Percentiles rank a stretch among this genome's conserved stretches.
These are phyloP conservation scores for Fusarium sp. DNA, from an alignment of 2,329 filamentous ascomycete genomes.

Conservation along the genomic window DNA sequence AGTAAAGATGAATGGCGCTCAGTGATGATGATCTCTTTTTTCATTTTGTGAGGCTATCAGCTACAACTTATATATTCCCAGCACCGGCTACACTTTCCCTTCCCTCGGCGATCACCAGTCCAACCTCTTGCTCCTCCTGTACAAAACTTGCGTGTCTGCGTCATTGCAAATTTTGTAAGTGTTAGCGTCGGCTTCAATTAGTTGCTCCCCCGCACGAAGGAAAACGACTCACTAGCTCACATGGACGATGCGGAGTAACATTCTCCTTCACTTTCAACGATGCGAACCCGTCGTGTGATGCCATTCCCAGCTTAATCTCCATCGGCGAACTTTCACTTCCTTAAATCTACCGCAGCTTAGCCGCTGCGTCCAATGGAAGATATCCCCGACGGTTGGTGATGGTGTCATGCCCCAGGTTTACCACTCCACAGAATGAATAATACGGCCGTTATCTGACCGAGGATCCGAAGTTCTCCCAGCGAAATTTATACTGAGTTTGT, in stretches of 20 bases:
- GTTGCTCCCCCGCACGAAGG: background rate
- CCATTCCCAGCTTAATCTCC: slow-evolving; percentile 25
- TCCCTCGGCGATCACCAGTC: background rate
- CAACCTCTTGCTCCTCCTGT: background rate
- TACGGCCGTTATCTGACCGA: slow-evolving; percentile 40
- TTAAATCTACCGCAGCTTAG: slow-evolving; percentile 14
- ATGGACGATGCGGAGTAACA: slow-evolving; percentile 11
- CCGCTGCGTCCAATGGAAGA: slow-evolving; percentile 3
- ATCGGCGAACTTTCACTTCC: slow-evolving; percentile 8
- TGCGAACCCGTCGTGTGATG: slow-evolving; percentile 19
- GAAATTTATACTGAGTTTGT: background rate
- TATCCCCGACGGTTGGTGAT: background rate
- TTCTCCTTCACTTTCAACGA: background rate
- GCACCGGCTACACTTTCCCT: background rate
- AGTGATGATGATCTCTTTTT: slow-evolving; percentile 14
- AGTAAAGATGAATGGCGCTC: background rate
- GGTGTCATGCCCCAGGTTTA: slow-evolving; percentile 14
- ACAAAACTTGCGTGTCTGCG: slow-evolving; percentile 7
- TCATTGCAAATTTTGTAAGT: slow-evolving; percentile 16
- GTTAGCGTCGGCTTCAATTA: background rate
- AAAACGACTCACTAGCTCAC: background rate
- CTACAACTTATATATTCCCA: slow-evolving; percentile 26
- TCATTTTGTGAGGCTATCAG: background rate
- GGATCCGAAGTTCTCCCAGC: slow-evolving; percentile 27
- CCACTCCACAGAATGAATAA: slow-evolving; percentile 24